Base-by-base conservation (phyloP, 495 filamentous ascomycete species). In the Neurospora terricola region DNA sequence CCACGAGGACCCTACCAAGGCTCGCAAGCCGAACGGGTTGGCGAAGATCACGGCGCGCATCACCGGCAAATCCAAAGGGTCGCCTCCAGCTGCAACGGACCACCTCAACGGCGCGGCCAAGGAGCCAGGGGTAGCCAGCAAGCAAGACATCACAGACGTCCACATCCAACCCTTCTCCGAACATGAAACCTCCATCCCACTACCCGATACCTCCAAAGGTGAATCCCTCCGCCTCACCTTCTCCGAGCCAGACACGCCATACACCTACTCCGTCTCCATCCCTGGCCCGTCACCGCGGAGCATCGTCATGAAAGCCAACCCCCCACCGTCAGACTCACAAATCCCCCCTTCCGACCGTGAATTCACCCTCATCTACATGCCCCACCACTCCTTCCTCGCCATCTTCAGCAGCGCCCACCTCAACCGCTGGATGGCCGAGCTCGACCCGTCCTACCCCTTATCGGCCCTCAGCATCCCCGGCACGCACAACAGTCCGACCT, bases 401-500 rank as follows among this genome's bases (percentile, higher is more conserved):
- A 83, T 99, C 69, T 92, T 91, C 83, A 94, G 90, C 43, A 91
- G 87, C 42, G 86, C 90, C 7, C 85, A 91, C 45, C 87, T 96
- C 71, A 77, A 88, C 73, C 82, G 86, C 21, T 99, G 96, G 96
- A 98, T 98, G 94, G 77, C 83, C 69, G 84, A 89, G 43, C 84
- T 98, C 39, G 84, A 83, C 62, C 88, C 92, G 76, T 84, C 88
- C 36, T 90, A 87, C 18, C 87, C 92, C 0, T 84, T 98, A 30
- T 93, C 93, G 12, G 87, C 91, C 5, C 88, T 99, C 38, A 93
- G 91, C 59, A 97, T 99, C 73, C 96, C 96, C 3, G 96, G 96
- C 72, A 98, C 96, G 0, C 96, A 99, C 86, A 99, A 99, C 82
- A 92, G 91, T 8, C 92, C 95, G 2, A 96, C 95, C 3, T 90